Evolutionary conservation across 345 rosid genomes (phyloP), one percentile per base, ranked within the genome.

Genomic region (Bruguiera sexangula): DNA sequence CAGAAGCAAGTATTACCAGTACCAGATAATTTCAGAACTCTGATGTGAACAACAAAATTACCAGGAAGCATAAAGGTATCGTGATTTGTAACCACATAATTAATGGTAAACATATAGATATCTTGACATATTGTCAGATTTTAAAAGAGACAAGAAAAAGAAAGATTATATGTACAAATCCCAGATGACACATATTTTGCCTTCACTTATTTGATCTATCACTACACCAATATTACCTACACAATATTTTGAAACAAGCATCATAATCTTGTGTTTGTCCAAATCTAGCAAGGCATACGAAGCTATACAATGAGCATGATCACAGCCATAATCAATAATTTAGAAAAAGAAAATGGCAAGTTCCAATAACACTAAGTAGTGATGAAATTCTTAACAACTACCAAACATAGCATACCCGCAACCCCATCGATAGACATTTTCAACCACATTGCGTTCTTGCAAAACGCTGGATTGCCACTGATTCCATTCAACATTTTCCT

Each of bases 351-450:
- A 56, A 24, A 22, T 54, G 13, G 8, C 20, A 16, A 39, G 36
- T 15, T 7, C 10, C 13, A 60, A 58, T 26, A 13, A 18, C 24
- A 29, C 55, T 61, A 65, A 34, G 62, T 26, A 60, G n/a, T 16
- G 21, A 56, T 63, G 54, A 39, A 75, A 63, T 36, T 66, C 66
- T 69, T 31, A 24, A 31, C 24, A 69, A 32, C 79, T 58, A 60
- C 39, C 58, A 67, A 54, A 50, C 32, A 74, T 36, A 70, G 36
- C 58, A 75, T 88, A 96, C 99, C 98, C 97, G 79, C 99, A 96
- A 62, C 89, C 90, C 99, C 99, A 96, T 71, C 88, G 81, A 70
- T 83, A 86, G 66, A 95, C 98, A 86, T 95, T 92, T 86, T 95
- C 98, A 54, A 92, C 82, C 48, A 76, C 83, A 75, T 92, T 96